Conservation (phyloP, 805 yeast genomes). For the Candida krabiensis region DNA sequence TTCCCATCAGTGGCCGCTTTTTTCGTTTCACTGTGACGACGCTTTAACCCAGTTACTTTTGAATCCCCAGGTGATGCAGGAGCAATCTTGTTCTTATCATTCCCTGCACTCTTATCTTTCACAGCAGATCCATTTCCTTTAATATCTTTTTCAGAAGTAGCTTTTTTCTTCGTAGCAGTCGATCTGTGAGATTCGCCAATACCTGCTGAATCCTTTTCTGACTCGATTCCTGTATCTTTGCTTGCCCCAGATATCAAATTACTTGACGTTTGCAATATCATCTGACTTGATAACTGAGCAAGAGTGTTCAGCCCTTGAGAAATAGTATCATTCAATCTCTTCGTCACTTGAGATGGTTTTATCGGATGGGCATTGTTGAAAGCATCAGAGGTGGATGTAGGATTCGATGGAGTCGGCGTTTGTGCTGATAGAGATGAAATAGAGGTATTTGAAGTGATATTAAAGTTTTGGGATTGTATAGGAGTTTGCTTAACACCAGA, state of each 20-base stretch:
- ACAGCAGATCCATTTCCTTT: too few species aligned
- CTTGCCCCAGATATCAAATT: too few species aligned
- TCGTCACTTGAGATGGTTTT: constrained; percentile 16
- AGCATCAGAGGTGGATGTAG: constrained; percentile 5
- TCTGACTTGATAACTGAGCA: neutral
- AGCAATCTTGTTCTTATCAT: too few species aligned
- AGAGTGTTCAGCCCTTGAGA: neutral
- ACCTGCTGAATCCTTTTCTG: too few species aligned
- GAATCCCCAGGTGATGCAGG: too few species aligned
- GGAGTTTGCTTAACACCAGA: constrained; percentile 13
- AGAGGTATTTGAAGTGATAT: constrained; percentile 2
- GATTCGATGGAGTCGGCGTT: constrained; percentile 15
- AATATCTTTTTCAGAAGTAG: too few species aligned
- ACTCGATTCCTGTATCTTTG: too few species aligned
- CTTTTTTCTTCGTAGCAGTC: too few species aligned
- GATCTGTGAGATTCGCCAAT: too few species aligned
- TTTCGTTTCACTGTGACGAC: neutral
- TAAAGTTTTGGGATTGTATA: neutral
- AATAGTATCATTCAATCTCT: constrained; percentile 12
- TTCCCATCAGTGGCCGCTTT: neutral
- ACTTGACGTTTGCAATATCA: neutral
- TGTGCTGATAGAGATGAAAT: constrained; percentile 8
- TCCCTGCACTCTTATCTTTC: too few species aligned
- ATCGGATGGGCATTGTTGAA: constrained; percentile 9
- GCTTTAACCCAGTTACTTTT: too few species aligned